Evolutionary conservation across 441 rosid species (phyloP).

Genomic region (Croton laevigatus): DNA sequence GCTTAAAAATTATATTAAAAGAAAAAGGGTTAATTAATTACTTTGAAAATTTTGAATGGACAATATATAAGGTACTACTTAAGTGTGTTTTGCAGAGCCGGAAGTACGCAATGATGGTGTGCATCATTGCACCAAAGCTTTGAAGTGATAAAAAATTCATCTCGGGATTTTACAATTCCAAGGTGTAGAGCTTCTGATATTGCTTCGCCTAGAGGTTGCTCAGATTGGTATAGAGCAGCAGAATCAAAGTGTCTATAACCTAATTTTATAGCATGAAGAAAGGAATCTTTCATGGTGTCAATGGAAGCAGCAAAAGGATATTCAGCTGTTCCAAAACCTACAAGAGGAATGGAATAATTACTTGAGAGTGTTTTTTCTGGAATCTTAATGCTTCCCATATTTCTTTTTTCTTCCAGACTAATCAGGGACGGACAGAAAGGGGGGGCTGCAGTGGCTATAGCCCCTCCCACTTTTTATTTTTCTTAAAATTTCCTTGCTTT

Average conservation of each 20-base stretch:
- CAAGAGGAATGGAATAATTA: background rate
- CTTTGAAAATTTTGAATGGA: too few species aligned
- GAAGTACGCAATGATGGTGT: background rate
- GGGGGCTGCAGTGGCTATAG: too few species aligned
- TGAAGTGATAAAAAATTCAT: constrained; percentile 16
- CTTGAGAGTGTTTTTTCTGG: background rate
- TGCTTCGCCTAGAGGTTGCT: constrained; percentile 5
- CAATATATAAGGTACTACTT: too few species aligned
- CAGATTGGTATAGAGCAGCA: constrained; percentile 11
- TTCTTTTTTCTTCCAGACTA: too few species aligned
- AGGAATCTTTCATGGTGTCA: background rate
- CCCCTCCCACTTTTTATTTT: too few species aligned
- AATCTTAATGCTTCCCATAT: too few species aligned
- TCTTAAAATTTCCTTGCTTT: too few species aligned
- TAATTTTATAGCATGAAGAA: background rate
- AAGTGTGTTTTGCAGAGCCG: background rate
- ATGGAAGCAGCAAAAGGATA: constrained; percentile 1
- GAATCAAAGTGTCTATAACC: constrained; percentile 18
- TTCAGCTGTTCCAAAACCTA: background rate
- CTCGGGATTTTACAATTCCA: constrained; percentile 7
- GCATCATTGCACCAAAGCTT: constrained; percentile 6
- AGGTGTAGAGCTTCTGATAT: constrained; percentile 7
- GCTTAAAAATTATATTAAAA: too few species aligned
- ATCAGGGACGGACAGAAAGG: too few species aligned
- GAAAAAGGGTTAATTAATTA: too few species aligned